These are phyloP conservation scores for Hypoxylon sp. DNA, from an alignment of 2,329 filamentous ascomycete genomes.

Conservation along the genomic window DNA sequence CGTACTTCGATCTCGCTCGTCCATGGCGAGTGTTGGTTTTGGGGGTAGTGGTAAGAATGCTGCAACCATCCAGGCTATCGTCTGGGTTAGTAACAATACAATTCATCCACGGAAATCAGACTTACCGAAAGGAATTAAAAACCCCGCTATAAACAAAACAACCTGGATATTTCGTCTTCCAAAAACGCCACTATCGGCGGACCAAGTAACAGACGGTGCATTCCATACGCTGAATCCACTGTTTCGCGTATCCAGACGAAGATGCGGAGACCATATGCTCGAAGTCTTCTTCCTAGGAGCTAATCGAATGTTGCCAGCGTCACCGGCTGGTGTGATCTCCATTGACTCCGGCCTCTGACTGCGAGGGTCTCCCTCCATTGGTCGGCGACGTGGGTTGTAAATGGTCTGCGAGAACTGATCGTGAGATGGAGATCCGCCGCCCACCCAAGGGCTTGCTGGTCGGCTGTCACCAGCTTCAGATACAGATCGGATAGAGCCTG, in stretches of 20 bases:
- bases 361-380: constrained; percentile 52
- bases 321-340: constrained; percentile 57
- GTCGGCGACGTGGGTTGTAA: constrained; percentile 53
- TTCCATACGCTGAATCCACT: constrained; percentile 77
- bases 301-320: constrained; percentile 52
- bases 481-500: constrained; percentile 63
- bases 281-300: constrained; percentile 66
- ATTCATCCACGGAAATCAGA: constrained; percentile 20
- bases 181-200: constrained; percentile 71
- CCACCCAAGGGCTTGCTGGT: constrained; percentile 60
- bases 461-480: constrained; percentile 66
- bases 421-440: constrained; percentile 65
- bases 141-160: constrained; percentile 81
- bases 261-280: constrained; percentile 81
- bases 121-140: constrained; percentile 81
- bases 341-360: constrained; percentile 59
- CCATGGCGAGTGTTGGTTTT: constrained; percentile 67
- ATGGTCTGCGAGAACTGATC: constrained; percentile 62
- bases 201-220: constrained; percentile 78
- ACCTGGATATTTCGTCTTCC: constrained; percentile 82
- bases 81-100: constrained; percentile 37
- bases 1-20: constrained; percentile 62
- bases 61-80: constrained; percentile 82
- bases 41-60: constrained; percentile 80
- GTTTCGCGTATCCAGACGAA: constrained; percentile 74